A percentile compares a stretch with the other conserved stretches of the same genome.
phyloP scores from a whole-genome alignment of 345 rosid species.

The Camelina hispida region DNA sequence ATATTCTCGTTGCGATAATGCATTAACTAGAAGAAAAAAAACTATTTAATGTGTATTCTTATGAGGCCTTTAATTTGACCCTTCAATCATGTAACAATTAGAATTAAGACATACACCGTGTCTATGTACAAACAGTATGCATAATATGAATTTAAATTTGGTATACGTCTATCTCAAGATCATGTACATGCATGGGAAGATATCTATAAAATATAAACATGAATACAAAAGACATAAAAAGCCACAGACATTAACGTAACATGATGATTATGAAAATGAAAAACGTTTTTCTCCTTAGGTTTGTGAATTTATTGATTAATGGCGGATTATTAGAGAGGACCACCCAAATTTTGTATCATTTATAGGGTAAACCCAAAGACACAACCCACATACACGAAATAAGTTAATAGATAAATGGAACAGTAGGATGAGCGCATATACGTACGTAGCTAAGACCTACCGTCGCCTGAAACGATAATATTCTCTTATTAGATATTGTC shows the following conservation, averaged over 20 bases:
- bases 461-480: slow-evolving; percentile 11
- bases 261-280: neutral
- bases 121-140: slow-evolving; percentile 10
- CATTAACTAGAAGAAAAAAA: neutral
- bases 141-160: slow-evolving; percentile 28
- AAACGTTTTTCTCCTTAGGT: slow-evolving; percentile 10
- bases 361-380: slow-evolving; percentile 14
- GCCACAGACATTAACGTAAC: slow-evolving; percentile 1
- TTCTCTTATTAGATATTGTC: slow-evolving; percentile 12
- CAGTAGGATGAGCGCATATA: slow-evolving; percentile 16
- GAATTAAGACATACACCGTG: neutral
- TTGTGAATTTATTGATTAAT: slow-evolving; percentile 14
- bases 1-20: neutral
- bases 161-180: slow-evolving; percentile 3
- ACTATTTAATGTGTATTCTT: neutral
- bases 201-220: slow-evolving; percentile 17
- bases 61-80: slow-evolving; percentile 10
- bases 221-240: slow-evolving; percentile 12
- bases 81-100: slow-evolving; percentile 12
- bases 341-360: neutral
- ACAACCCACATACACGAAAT: neutral
- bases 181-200: slow-evolving; percentile 25
- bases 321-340: slow-evolving; percentile 18
- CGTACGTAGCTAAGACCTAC: slow-evolving; percentile 25
- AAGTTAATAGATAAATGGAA: slow-evolving; percentile 27